Evolutionary conservation across 2,329 filamentous ascomycete species (phyloP).

Genomic region (Talaromyces sp.): DNA sequence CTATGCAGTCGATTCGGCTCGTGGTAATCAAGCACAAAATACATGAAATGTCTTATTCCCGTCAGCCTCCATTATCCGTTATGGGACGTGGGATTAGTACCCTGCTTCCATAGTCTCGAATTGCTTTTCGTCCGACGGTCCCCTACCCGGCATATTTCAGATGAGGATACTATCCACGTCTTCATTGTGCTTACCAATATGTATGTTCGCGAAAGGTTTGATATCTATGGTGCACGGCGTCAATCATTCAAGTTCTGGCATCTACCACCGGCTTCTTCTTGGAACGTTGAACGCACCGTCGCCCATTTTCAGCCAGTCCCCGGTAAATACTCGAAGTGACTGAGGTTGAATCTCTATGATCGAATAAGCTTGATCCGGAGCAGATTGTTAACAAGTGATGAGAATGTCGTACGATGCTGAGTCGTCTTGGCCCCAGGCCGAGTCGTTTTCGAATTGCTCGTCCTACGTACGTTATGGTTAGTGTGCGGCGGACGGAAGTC

Average conservation of each 20-base stretch:
- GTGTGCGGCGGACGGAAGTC: background rate
- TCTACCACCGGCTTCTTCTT: slow-evolving; percentile 5
- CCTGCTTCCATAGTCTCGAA: slow-evolving; percentile 29
- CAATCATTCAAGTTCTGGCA: slow-evolving; percentile 1
- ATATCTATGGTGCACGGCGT: slow-evolving; percentile 22
- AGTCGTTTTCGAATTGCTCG: slow-evolving; percentile 13
- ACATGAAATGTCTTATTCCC: slow-evolving; percentile 22
- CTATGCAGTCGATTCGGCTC: slow-evolving; percentile 24
- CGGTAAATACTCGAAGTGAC: slow-evolving; percentile 27
- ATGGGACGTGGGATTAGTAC: slow-evolving; percentile 7
- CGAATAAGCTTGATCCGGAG: slow-evolving; percentile 1
- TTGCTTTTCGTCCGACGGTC: slow-evolving; percentile 22
- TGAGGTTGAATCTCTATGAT: slow-evolving; percentile 27
- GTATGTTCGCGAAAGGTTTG: slow-evolving; percentile 24
- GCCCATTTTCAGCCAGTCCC: slow-evolving; percentile 28
- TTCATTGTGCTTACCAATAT: slow-evolving; percentile 22
- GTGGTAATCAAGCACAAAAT: slow-evolving; percentile 24
- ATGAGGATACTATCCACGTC: background rate
- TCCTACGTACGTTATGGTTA: slow-evolving; percentile 11
- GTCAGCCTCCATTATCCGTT: background rate
- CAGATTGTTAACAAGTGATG: slow-evolving; percentile 9
- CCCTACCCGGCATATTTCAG: slow-evolving; percentile 2
- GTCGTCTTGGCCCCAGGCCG: slow-evolving; percentile 11
- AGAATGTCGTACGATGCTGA: slow-evolving; percentile 12
- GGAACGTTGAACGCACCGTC: slow-evolving; percentile 19